These are phyloP conservation scores for Bruguiera gymnorhiza DNA, from an alignment of 345 rosid genomes.

Conservation along the genomic window DNA sequence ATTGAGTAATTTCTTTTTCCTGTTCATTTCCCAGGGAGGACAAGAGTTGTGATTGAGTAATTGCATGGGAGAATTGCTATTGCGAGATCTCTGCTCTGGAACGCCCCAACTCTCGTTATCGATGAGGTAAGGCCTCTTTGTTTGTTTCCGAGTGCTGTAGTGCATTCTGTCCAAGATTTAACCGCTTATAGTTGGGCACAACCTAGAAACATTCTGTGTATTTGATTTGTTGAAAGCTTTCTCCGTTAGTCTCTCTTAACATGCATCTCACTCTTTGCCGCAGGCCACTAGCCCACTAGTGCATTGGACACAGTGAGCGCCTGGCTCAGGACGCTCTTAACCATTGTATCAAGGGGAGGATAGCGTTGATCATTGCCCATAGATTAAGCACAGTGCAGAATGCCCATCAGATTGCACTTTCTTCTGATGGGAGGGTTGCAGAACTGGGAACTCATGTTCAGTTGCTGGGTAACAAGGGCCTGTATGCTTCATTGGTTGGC, in stretches of 20 bases:
- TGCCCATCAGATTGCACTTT: conserved; percentile 80
- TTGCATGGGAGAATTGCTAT: conserved; percentile 70
- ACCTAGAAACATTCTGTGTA: neutral
- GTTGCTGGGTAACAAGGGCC: conserved; percentile 64
- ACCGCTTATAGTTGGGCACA: no score
- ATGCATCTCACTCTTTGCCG: conserved; percentile 5
- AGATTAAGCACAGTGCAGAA: conserved; percentile 91
- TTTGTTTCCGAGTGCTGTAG: neutral
- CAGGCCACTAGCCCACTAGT: conserved; percentile 95
- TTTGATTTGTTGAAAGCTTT: neutral
- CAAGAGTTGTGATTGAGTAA: neutral
- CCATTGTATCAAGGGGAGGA: conserved; percentile 82
- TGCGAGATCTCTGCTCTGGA: conserved; percentile 82
- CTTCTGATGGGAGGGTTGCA: conserved; percentile 63
- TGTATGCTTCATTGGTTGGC: conserved; percentile 78
- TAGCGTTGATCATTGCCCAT: conserved; percentile 86
- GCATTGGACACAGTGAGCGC: conserved; percentile 85
- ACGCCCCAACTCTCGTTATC: conserved; percentile 78
- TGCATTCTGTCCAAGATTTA: conserved; percentile 4
- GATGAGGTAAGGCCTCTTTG: conserved; percentile 59
- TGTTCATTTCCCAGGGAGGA: neutral
- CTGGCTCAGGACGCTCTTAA: conserved; percentile 81
- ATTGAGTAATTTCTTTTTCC: neutral
- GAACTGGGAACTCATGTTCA: conserved; percentile 84
- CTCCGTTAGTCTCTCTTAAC: neutral